Percentiles rank a stretch among this genome's conserved stretches.
Conservation (phyloP, 2,329 filamentous ascomycete species). For the Fusarium sp. region DNA sequence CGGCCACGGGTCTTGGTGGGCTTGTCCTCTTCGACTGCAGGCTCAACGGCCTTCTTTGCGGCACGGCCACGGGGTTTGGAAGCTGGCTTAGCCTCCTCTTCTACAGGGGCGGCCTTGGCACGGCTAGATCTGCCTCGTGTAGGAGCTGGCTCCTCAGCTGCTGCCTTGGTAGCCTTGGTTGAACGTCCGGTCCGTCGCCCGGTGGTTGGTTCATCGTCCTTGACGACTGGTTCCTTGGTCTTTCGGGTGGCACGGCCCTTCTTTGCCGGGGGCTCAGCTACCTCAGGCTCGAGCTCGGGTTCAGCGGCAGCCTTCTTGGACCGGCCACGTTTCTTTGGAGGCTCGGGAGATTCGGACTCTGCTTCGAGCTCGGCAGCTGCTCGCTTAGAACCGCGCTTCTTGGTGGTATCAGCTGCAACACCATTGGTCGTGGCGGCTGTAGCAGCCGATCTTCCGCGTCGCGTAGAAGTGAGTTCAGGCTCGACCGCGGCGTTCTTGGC, state of each 20-base stretch:
- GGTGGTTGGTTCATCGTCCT: slow-evolving; percentile 1
- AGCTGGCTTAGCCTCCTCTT: not conserved
- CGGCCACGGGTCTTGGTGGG: slow-evolving; percentile 31
- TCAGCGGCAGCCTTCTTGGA: slow-evolving; percentile 23
- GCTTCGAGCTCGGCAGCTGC: slow-evolving; percentile 16
- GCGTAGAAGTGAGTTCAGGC: slow-evolving; percentile 20
- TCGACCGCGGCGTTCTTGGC: slow-evolving; percentile 4
- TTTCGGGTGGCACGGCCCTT: slow-evolving; percentile 28
- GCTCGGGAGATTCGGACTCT: slow-evolving; percentile 19
- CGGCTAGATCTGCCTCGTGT: slow-evolving; percentile 24
- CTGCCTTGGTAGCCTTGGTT: slow-evolving; percentile 23
- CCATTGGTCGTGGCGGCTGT: not conserved
- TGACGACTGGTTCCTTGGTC: slow-evolving; percentile 13
- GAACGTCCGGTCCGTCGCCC: slow-evolving; percentile 16
- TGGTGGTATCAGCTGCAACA: slow-evolving; percentile 4
- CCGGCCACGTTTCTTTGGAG: slow-evolving; percentile 36
- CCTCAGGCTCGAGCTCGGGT: slow-evolving; percentile 2
- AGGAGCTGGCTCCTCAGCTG: slow-evolving; percentile 3
- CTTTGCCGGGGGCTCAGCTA: slow-evolving; percentile 30
- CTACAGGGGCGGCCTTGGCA: slow-evolving; percentile 12
- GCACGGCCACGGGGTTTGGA: slow-evolving; percentile 27
- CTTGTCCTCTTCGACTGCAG: slow-evolving; percentile 1
- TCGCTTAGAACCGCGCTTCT: slow-evolving; percentile 32
- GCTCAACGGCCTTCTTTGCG: not conserved
- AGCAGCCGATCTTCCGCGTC: slow-evolving; percentile 16